These are phyloP conservation scores for Mucuna pruriens DNA, from an alignment of 306 rosid species.

Conservation along the genomic window DNA sequence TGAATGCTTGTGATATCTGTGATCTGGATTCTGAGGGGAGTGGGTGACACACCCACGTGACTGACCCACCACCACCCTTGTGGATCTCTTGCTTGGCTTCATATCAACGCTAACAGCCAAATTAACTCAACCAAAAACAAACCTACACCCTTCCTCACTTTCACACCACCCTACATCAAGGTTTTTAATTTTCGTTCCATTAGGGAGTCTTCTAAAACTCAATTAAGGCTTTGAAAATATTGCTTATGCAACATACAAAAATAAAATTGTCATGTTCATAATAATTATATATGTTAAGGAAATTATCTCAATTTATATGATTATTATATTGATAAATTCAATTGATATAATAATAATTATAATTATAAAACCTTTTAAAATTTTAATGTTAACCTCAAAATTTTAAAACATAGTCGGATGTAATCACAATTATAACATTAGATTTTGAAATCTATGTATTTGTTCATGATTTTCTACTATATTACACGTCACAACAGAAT, in stretches of 20 bases:
- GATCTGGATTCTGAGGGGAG: constrained; percentile 42
- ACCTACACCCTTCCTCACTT: constrained; percentile 37
- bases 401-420: neutral
- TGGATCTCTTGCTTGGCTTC: constrained; percentile 79
- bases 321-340: too few species aligned
- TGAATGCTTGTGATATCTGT: constrained; percentile 28
- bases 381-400: neutral
- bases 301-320: too few species aligned
- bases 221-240: neutral
- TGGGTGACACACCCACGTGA: constrained; percentile 93
- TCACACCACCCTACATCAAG: neutral
- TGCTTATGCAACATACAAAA: too few species aligned
- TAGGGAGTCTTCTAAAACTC: neutral
- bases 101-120: constrained; percentile 93
- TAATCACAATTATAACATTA: neutral
- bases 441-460: neutral
- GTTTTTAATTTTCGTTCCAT: neutral
- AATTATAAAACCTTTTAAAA: neutral
- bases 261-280: too few species aligned
- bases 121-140: constrained; percentile 54
- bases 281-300: too few species aligned
- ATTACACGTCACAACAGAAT: neutral
- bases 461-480: neutral
- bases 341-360: neutral
- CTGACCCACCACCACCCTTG: constrained; percentile 43